Evolutionary conservation across 2,329 filamentous ascomycete genomes (phyloP), one percentile per base, ranked within the genome.

Genomic region (Microascus cirrosus): DNA sequence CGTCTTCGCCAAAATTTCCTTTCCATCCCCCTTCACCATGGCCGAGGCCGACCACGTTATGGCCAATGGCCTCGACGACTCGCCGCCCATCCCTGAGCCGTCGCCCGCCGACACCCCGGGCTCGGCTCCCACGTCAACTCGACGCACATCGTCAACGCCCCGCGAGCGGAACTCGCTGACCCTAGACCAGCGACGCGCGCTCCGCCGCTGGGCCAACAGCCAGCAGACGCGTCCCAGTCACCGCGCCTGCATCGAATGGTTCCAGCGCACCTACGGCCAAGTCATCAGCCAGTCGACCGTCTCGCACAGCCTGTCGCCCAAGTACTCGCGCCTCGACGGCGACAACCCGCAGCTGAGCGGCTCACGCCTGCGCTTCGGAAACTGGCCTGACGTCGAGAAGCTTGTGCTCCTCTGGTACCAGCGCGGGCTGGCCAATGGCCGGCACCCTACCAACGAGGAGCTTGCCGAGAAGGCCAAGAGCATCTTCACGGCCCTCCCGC

Each of bases 211-310:
- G 81, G 81, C 81, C 25, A 80, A 80, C 63, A 72, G 72, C 48
- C 81, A 84, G 65, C 69, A 76, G 15, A 74, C 78, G 28, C 77
- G 81, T 2, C 81, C 81, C 7, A 81, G 78, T 28, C 81, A 84
- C 68, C 82, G 82, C 68, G 75, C 78, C 36, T 84, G 81, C 72
- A 84, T 84, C 65, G 80, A 84, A 65, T 84, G 81, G 81, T 84
- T 84, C 70, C 77, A 73, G 62, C 66, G 67, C 58, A 75, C 83
- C 66, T 84, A 81, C 65, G 77, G 78, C 67, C 79, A 82, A 67
- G 76, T 77, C 63, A 83, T 84, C 64, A 83, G 79, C 65, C 81
- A 84, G 68, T 83, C 80, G 18, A 84, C 81, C 63, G 82, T 84
- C 51, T 83, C 80, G 53, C 81, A 84, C 66, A 83, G 80, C 22